Evolutionary conservation across 2,329 filamentous ascomycete species (phyloP).

Genomic region (Dactylellina leptospora): DNA sequence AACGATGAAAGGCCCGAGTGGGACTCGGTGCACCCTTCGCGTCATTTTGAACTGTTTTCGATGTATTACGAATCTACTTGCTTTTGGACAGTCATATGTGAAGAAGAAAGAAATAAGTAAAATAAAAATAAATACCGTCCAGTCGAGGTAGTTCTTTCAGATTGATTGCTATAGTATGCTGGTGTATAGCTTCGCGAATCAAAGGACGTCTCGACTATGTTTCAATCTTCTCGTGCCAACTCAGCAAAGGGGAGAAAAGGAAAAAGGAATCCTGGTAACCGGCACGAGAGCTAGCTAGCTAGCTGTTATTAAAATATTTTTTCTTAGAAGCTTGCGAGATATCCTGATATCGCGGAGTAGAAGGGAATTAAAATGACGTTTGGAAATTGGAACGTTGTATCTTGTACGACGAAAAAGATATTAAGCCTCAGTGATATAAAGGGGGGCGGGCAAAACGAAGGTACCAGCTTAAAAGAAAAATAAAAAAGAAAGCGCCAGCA

Average conservation of each 20-base stretch:
- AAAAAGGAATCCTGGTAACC: constrained; percentile 6
- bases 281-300: constrained; percentile 9
- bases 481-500: neutral
- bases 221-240: constrained; percentile 20
- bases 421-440: constrained; percentile 1
- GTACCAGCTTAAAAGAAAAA: neutral
- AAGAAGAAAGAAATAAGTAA: too few species aligned
- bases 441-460: neutral
- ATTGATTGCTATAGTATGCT: constrained; percentile 8
- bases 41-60: constrained; percentile 24
- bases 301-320: neutral
- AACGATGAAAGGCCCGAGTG: constrained; percentile 36
- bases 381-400: neutral
- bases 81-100: neutral
- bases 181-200: constrained; percentile 21
- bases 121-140: neutral
- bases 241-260: neutral
- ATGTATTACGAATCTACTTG: constrained; percentile 25
- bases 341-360: constrained; percentile 4
- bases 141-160: neutral
- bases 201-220: constrained; percentile 30
- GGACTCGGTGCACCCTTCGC: constrained; percentile 39
- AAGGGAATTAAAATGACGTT: neutral
- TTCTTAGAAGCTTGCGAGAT: constrained; percentile 9
- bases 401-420: neutral